Base-by-base conservation (phyloP, 176 grass and related monocot species). In the Elaeis guineensis region DNA sequence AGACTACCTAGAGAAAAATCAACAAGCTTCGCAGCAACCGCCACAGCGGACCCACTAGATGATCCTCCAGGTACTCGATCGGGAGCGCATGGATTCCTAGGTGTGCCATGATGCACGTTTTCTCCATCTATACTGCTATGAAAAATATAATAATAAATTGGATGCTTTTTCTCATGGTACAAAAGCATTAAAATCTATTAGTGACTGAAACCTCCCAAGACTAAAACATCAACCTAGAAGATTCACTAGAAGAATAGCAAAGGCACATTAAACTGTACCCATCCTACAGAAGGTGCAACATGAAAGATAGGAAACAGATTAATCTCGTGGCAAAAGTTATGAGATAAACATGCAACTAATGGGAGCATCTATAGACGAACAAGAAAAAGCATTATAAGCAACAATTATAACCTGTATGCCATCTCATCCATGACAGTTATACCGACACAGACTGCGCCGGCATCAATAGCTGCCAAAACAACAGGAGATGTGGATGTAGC, bases 351-450 rank as follows among this genome's bases (percentile, higher is more conserved):
- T 44, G 35, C n/a, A n/a, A n/a, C n/a, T n/a, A n/a, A n/a, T n/a
- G n/a, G n/a, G 12, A 44, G 1, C 12, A 44, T 44, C 2, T 2
- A 44, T 44, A 44, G 12, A 44, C 6, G 11, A 16, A 52, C 21
- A 3, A 52, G 17, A 24, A 12, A 35, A 21, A 30, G 26, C 4
- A 58, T 28, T 21, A 49, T 24, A 19, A 17, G 21, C 20, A 28
- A 9, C 15, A 5, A 50, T 25, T 25, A 19, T 17, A 67, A 83
- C 79, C 87, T 90, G 75, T 87, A 95, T 30, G 90, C 86, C 86
- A 95, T 87, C 80, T 95, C 90, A 60, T 95, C 90, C 90, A 95
- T 90, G 25, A 95, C 55, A 54, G 90, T 90, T 69, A 72, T 89
- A 50, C 86, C 90, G 55, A 90, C 61, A 79, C 74, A 76, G 15